Percentiles rank a stretch among this genome's conserved stretches.
Conservation (phyloP, 495 filamentous ascomycete species). For the Trichoderma reesei region DNA sequence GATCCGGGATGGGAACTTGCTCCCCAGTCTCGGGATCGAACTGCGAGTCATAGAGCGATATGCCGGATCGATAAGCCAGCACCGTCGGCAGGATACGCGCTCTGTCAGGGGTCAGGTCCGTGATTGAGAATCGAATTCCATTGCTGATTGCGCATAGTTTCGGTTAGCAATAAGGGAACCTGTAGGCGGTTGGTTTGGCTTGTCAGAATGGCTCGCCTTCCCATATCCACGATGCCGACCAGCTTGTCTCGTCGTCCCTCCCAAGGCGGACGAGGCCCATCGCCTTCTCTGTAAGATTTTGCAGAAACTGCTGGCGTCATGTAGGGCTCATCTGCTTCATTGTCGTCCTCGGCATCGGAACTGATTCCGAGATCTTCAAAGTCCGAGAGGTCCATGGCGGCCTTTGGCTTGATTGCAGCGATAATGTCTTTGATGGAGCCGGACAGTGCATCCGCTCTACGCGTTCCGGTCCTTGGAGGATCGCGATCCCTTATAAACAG, state of each 20-base stretch:
- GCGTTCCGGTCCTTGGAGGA: background rate
- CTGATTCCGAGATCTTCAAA: constrained; percentile 2
- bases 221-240: constrained; percentile 9
- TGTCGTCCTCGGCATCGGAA: background rate
- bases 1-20: constrained; percentile 38
- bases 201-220: background rate
- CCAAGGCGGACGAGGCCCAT: constrained; percentile 2
- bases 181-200: too few relatives aligned
- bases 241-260: constrained; percentile 7
- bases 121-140: constrained; percentile 59
- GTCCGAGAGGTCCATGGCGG: background rate
- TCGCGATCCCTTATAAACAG: background rate
- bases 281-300: background rate
- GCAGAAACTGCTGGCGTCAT: background rate
- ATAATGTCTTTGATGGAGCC: background rate
- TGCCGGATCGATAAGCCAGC: constrained; percentile 42
- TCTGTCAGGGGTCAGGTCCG: constrained; percentile 43
- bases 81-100: constrained; percentile 50
- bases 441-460: background rate
- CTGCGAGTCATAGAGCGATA: constrained; percentile 56
- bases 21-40: constrained; percentile 22
- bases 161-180: background rate
- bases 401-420: background rate
- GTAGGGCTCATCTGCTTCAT: background rate
- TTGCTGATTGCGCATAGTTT: constrained; percentile 33